Percentiles rank a stretch among this genome's conserved stretches.
phyloP scores from a whole-genome alignment of 371 early-diverging fungal genomes.

The Capillidium heterosporum region DNA sequence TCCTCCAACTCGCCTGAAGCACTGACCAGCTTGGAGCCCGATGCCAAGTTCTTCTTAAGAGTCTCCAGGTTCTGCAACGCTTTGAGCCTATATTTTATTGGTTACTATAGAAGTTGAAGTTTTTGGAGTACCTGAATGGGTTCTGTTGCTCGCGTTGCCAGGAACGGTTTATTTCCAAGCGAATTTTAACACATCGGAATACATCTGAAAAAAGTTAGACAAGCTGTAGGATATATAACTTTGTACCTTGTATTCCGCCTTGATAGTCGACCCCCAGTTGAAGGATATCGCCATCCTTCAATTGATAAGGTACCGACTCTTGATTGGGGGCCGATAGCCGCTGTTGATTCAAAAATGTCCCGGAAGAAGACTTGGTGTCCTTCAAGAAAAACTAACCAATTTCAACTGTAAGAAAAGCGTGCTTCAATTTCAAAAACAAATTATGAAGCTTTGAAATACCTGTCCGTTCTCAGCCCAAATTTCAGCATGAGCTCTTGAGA shows the following conservation, averaged over 20 bases:
- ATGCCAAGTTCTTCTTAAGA: neutral
- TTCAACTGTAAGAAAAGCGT: neutral
- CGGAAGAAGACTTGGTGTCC: slow-evolving; percentile 87
- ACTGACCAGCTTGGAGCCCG: neutral
- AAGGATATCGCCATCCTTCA: slow-evolving; percentile 80
- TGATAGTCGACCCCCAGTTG: slow-evolving; percentile 94
- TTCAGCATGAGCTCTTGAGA: slow-evolving; percentile 82
- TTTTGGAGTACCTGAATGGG: slow-evolving; percentile 20
- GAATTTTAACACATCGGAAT: slow-evolving; percentile 59
- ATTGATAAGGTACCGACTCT: slow-evolving; percentile 56
- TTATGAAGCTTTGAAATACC: slow-evolving; percentile 22
- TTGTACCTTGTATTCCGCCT: slow-evolving; percentile 67
- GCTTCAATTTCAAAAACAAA: slow-evolving; percentile 3
- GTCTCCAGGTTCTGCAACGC: slow-evolving; percentile 5
- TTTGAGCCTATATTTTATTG: neutral
- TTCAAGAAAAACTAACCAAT: slow-evolving; percentile 63
- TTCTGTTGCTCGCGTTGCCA: slow-evolving; percentile 36
- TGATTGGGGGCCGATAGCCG: slow-evolving; percentile 70
- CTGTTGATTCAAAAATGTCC: slow-evolving; percentile 89
- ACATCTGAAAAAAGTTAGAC: slow-evolving; percentile 21
- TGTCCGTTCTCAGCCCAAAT: slow-evolving; percentile 67
- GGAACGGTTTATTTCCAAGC: slow-evolving; percentile 55
- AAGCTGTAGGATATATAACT: slow-evolving; percentile 6
- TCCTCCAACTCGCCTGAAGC: slow-evolving; percentile 28
- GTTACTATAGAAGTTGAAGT: neutral